A percentile compares a stretch with the other conserved stretches of the same genome.
These are phyloP conservation scores for Beauveria asiatica DNA, from an alignment of 2,329 filamentous ascomycete species.

Conservation along the genomic window DNA sequence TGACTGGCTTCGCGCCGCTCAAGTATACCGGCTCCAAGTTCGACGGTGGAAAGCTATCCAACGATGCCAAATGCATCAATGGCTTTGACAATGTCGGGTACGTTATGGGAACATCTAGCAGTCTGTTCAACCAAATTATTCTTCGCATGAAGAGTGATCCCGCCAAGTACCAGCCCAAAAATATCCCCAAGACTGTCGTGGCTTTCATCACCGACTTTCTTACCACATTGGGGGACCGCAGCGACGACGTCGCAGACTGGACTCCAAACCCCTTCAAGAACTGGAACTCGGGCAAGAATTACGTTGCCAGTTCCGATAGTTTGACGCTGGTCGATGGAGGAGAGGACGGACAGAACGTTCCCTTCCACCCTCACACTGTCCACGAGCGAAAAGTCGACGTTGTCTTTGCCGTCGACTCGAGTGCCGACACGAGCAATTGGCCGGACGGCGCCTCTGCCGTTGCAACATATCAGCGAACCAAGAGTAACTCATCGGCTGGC, in stretches of 20 bases:
- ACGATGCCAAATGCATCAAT: slow-evolving; percentile 37
- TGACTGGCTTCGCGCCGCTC: slow-evolving; percentile 51
- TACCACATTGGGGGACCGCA: slow-evolving; percentile 41
- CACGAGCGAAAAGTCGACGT: slow-evolving; percentile 48
- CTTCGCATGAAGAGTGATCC: slow-evolving; percentile 55
- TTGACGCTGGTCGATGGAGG: slow-evolving; percentile 76
- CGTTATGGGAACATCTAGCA: slow-evolving; percentile 74
- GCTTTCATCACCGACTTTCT: slow-evolving; percentile 44
- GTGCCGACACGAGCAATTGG: slow-evolving; percentile 51
- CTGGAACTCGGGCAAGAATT: slow-evolving; percentile 39
- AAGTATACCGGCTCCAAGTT: slow-evolving; percentile 53
- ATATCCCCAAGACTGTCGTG: slow-evolving; percentile 32
- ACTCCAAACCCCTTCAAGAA: slow-evolving; percentile 49
- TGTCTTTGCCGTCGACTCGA: slow-evolving; percentile 57
- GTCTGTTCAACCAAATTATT: slow-evolving; percentile 64
- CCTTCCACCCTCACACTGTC: slow-evolving; percentile 55
- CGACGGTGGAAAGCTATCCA: slow-evolving; percentile 35
- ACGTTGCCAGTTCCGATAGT: slow-evolving; percentile 33
- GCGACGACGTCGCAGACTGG: slow-evolving; percentile 71
- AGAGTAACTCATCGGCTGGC: slow-evolving; percentile 38
- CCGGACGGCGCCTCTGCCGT: slow-evolving; percentile 53
- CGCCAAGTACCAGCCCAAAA: slow-evolving; percentile 41
- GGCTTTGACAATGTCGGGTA: slow-evolving; percentile 77
- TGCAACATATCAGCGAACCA: slow-evolving; percentile 47
- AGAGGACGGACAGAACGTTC: slow-evolving; percentile 71